Evolutionary conservation across 2,329 filamentous ascomycete genomes (phyloP), one percentile per base, ranked within the genome.

Genomic region (Emmonsia crescens): DNA sequence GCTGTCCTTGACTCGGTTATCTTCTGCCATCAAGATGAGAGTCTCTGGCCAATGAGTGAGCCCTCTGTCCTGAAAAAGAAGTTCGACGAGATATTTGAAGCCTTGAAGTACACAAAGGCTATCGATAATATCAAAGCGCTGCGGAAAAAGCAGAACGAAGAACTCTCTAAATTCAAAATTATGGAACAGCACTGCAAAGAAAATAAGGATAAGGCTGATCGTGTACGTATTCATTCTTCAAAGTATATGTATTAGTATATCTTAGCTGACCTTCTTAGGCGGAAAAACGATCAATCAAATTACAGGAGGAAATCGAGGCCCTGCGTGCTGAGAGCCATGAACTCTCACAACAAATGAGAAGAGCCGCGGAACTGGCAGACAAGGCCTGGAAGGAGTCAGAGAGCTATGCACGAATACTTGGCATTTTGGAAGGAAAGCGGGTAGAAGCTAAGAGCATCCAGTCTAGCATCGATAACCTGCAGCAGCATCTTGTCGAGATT

Each of bases 11-110:
- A 97, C 67, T 89, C 88, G 62, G 94, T 99, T 72, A 96, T 99
- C 67, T 99, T 99, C 76, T 99, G 94, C 73, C 94, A 99, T 71
- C 94, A 99, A 72, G 94, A 99, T 72, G 94, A 99, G 67, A 96
- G 93, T 31, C 77, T 97, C 33, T 99, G 94, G 94, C 94, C 94
- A 0, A 86, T 99, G 82, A 95, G 91, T 71, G 90, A 96, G 69
- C 91, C 94, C 0, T 79, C 84, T 0, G 85, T 84, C 0, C 79
- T 99, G 58, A 99, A 99, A 76, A 95, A 95, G 74, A 88, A 87
- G 59, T 99, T 99, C 64, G 94, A 99, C 71, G 91, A 96, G 72
- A 99, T 99, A 12, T 99, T 99, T 67, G 94, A 97, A 75, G 94
- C 94, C 1, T 81, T 90, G 76, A 96, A 96, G 73, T 99, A 97